Conservation (phyloP, 768 basidiomycete species). For the Mycena belliarum region DNA sequence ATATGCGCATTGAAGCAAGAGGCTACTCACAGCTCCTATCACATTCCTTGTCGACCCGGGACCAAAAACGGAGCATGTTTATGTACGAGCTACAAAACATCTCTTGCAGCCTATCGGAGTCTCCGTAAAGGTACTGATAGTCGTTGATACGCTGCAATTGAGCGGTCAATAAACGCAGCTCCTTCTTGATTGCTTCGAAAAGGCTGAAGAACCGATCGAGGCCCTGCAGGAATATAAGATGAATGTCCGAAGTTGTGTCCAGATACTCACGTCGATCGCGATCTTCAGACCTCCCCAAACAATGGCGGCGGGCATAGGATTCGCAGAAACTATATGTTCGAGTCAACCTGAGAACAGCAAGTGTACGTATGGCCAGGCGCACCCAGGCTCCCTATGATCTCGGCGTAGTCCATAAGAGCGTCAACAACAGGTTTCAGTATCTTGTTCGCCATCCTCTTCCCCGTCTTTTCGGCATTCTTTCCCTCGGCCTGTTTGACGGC, state of each 20-base stretch:
- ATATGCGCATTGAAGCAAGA: not conserved
- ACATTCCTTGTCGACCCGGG: constrained; percentile 26
- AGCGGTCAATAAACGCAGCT: constrained; percentile 15
- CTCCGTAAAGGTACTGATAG: constrained; percentile 21
- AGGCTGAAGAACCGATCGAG: constrained; percentile 16
- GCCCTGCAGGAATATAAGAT: constrained; percentile 6
- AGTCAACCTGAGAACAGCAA: not conserved
- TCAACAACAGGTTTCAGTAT: constrained; percentile 13
- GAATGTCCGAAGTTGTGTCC: no score
- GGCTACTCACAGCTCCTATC: not conserved
- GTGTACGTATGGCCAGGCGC: not conserved
- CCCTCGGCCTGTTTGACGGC: constrained; percentile 8
- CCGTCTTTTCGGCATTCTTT: not conserved
- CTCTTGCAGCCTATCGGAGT: constrained; percentile 15
- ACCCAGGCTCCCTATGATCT: constrained; percentile 14
- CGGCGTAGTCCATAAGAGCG: constrained; percentile 7
- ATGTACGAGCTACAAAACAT: constrained; percentile 22
- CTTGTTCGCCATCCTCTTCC: not conserved
- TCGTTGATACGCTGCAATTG: constrained; percentile 19
- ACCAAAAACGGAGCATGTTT: constrained; percentile 28
- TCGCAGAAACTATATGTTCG: not conserved
- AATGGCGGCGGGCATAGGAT: constrained; percentile 18
- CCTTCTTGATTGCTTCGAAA: constrained; percentile 24
- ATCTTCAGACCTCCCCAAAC: constrained; percentile 20
- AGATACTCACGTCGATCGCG: constrained; percentile 9